Percentiles rank a stretch among this genome's conserved stretches.
Evolutionary conservation across 805 yeast species (phyloP).

Genomic region (Wickerhamiella kurtzmanii): DNA sequence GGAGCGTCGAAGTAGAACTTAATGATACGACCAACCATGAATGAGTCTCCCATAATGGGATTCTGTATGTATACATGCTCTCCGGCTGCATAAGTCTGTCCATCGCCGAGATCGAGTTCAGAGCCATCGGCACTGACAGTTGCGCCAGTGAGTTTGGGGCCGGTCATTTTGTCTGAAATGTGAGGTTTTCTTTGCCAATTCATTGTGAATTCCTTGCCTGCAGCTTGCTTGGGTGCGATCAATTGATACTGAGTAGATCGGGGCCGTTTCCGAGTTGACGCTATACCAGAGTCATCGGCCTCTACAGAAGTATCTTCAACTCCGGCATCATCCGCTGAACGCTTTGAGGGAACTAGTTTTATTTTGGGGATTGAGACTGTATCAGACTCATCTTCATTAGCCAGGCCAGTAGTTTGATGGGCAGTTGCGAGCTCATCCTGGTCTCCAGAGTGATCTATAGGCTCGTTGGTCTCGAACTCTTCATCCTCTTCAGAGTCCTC

Average conservation of each 20-base stretch:
- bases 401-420: too few relatives aligned
- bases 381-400: too few relatives aligned
- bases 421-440: too few relatives aligned
- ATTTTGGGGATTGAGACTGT: too few relatives aligned
- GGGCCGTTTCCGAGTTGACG: background rate
- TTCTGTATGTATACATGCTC: slow-evolving; percentile 6
- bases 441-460: too few relatives aligned
- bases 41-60: slow-evolving; percentile 82
- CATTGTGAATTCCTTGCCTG: background rate
- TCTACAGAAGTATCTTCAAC: too few relatives aligned
- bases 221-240: background rate
- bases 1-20: slow-evolving; percentile 36
- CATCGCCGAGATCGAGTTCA: slow-evolving; percentile 2
- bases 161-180: slow-evolving; percentile 16
- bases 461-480: too few relatives aligned
- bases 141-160: slow-evolving; percentile 1
- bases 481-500: too few relatives aligned
- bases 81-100: slow-evolving; percentile 9
- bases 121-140: background rate
- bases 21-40: slow-evolving; percentile 71
- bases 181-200: slow-evolving; percentile 24
- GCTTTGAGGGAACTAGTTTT: too few relatives aligned
- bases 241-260: background rate
- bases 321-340: too few relatives aligned
- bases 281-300: too few relatives aligned